Percentiles rank a stretch among this genome's conserved stretches.
Evolutionary conservation across 345 rosid species (phyloP).

Genomic region (Melaleuca quinquenervia): DNA sequence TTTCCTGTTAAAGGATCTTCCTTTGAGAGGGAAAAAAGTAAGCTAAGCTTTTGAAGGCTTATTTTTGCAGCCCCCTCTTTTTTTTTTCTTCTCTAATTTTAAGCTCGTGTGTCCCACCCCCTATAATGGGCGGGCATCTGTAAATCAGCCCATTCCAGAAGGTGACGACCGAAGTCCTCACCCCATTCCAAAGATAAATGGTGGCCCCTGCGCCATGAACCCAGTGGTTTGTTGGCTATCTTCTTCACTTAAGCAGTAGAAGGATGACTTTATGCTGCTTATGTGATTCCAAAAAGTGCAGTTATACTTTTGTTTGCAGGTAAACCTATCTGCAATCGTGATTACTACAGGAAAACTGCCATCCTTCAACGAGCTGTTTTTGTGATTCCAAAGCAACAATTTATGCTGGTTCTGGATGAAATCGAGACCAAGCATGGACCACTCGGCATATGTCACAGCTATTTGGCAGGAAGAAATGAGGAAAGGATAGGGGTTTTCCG

Average conservation of each 20-base stretch:
- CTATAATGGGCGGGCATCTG: not conserved
- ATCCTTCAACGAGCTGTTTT: not conserved
- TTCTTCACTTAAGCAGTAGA: not conserved
- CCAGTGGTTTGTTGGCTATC: not conserved
- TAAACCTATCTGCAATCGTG: not conserved
- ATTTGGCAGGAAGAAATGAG: not conserved
- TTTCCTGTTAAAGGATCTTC: not conserved
- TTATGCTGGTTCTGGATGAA: not conserved
- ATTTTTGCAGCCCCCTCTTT: not conserved
- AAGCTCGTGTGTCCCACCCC: not conserved
- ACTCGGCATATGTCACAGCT: not conserved
- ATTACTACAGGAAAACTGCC: not conserved
- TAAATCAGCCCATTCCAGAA: not conserved
- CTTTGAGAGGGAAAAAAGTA: not conserved
- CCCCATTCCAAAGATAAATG: not conserved
- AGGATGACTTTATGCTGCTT: not conserved
- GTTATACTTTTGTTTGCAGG: not conserved
- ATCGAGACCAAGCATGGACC: not conserved
- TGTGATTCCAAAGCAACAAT: not conserved
- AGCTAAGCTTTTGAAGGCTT: not conserved
- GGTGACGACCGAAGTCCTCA: not conserved
- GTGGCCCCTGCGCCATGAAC: not conserved
- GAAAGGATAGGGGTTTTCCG: not conserved
- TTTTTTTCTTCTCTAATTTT: not conserved
- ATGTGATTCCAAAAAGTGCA: not conserved